Percentiles rank a stretch among this genome's conserved stretches.
phyloP scores from a whole-genome alignment of 805 yeast genomes.

The Jamesozyma spencerorum region DNA sequence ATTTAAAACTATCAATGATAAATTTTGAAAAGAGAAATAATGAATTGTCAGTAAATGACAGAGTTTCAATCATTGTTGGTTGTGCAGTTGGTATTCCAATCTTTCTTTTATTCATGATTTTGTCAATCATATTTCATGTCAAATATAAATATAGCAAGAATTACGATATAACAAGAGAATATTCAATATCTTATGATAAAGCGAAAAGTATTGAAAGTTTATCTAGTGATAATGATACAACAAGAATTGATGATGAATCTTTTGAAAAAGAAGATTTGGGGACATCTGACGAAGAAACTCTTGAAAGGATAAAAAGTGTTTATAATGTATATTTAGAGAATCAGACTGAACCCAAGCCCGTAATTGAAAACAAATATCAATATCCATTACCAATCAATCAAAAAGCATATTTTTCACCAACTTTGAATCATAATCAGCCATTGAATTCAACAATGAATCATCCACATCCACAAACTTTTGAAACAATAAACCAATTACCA shows the following conservation, averaged over 20 bases:
- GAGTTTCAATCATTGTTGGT: conserved; percentile 2
- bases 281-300: conserved; percentile 47
- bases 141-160: conserved; percentile 53
- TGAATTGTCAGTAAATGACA: not conserved
- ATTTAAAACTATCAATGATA: no score
- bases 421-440: not conserved
- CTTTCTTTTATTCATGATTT: conserved; percentile 34
- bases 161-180: no score
- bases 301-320: conserved; percentile 69
- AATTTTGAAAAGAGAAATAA: not conserved
- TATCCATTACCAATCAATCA: conserved; percentile 1
- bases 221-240: not conserved
- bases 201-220: no score
- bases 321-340: conserved; percentile 61
- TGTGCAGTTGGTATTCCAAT: conserved; percentile 9
- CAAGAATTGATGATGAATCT: not conserved
- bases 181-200: no score
- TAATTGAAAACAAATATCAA: conserved; percentile 9
- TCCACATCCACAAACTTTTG: conserved; percentile 27
- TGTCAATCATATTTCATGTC: conserved; percentile 42
- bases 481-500: conserved; percentile 31
- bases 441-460: not conserved
- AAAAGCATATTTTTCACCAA: conserved; percentile 1
- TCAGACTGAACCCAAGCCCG: no score
- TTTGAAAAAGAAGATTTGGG: not conserved